Percentiles rank a stretch among this genome's conserved stretches.
Conservation (phyloP, 441 rosid genomes). For the Adansonia madagascariensis region DNA sequence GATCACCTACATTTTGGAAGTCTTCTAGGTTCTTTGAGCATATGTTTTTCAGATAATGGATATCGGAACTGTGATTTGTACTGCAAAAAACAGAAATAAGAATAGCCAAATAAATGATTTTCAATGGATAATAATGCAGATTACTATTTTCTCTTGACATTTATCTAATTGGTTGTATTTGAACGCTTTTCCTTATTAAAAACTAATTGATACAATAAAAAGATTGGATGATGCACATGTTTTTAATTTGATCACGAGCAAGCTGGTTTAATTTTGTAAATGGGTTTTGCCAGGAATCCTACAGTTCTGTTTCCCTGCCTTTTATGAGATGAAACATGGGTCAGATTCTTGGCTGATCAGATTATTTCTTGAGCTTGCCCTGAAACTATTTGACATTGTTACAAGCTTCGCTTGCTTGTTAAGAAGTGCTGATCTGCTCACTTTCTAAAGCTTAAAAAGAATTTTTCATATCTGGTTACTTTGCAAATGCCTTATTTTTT, state of each 20-base stretch:
- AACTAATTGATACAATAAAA: background rate
- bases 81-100: background rate
- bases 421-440: background rate
- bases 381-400: background rate
- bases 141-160: background rate
- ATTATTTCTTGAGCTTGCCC: background rate
- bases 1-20: background rate
- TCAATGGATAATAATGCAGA: background rate
- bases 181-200: background rate
- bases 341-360: background rate
- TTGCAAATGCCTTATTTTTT: background rate
- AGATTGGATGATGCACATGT: background rate
- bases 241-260: slow-evolving; percentile 7
- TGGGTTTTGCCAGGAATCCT: background rate
- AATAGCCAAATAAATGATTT: background rate
- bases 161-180: background rate
- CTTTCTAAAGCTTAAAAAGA: background rate
- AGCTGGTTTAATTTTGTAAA: background rate
- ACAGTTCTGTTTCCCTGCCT: background rate
- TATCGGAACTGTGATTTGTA: slow-evolving; percentile 9
- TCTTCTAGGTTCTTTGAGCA: background rate
- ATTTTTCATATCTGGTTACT: background rate
- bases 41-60: background rate
- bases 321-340: background rate
- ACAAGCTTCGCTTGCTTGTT: background rate